phyloP scores from a whole-genome alignment of 2,329 filamentous ascomycete species.

The Ophiocordyceps camponoti-rufipedis region DNA sequence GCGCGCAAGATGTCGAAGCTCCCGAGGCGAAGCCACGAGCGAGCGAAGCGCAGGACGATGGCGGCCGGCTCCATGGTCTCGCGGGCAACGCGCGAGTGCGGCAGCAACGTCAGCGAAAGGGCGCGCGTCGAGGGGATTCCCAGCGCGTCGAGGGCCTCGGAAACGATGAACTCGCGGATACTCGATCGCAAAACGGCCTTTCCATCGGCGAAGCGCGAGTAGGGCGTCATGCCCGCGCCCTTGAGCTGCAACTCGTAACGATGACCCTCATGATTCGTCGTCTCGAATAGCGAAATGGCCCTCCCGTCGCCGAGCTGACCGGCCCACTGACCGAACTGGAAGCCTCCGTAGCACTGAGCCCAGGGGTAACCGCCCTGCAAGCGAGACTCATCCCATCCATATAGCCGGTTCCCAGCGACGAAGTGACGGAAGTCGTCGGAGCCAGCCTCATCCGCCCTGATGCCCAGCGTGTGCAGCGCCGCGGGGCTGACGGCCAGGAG shows the following conservation, averaged over 20 bases:
- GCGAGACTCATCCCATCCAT: slow-evolving; percentile 55
- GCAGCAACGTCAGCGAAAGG: slow-evolving; percentile 61
- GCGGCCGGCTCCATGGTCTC: slow-evolving; percentile 79
- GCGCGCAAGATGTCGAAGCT: slow-evolving; percentile 85
- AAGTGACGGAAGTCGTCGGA: slow-evolving; percentile 59
- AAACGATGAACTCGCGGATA: slow-evolving; percentile 87
- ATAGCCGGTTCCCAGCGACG: slow-evolving; percentile 66
- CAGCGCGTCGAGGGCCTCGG: slow-evolving; percentile 72
- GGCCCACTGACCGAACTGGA: slow-evolving; percentile 72
- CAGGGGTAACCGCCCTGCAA: slow-evolving; percentile 70
- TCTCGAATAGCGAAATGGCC: slow-evolving; percentile 87
- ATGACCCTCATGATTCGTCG: slow-evolving; percentile 56
- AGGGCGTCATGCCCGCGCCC: slow-evolving; percentile 82
- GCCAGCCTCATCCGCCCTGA: slow-evolving; percentile 47
- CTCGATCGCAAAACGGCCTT: slow-evolving; percentile 84
- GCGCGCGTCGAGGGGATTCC: slow-evolving; percentile 76
- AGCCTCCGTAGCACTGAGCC: slow-evolving; percentile 94
- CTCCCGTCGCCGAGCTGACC: slow-evolving; percentile 89
- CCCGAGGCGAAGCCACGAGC: slow-evolving; percentile 84
- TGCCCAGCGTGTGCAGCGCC: slow-evolving; percentile 66
- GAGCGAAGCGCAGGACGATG: slow-evolving; percentile 80
- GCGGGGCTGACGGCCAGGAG: slow-evolving; percentile 64
- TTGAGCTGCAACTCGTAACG: slow-evolving; percentile 90
- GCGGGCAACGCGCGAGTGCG: slow-evolving; percentile 52
- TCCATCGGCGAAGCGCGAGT: slow-evolving; percentile 90